phyloP scores from a whole-genome alignment of 2,329 filamentous ascomycete species.

The Phyllosticta citrichinensis region DNA sequence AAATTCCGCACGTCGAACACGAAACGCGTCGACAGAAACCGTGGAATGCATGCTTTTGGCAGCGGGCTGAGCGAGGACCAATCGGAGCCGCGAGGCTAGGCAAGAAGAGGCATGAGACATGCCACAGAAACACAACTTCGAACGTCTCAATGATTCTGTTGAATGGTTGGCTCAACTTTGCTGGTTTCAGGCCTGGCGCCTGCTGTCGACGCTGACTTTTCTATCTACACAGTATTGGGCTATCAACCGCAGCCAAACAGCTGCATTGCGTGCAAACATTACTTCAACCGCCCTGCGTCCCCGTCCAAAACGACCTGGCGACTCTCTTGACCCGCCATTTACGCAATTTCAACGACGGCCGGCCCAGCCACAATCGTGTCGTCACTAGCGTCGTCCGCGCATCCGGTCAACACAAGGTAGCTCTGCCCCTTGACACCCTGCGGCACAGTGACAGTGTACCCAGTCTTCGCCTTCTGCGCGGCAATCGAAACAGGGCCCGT shows the following conservation, averaged over 20 bases:
- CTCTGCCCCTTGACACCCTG: slow-evolving; percentile 27
- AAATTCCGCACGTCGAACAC: not conserved
- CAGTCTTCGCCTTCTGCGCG: slow-evolving; percentile 17
- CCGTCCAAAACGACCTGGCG: not conserved
- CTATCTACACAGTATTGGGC: not conserved
- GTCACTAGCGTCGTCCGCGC: slow-evolving; percentile 28
- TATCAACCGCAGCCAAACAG: not conserved
- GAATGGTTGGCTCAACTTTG: not conserved
- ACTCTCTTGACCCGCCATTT: not conserved
- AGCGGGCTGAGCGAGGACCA: not conserved
- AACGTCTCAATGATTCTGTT: not conserved
- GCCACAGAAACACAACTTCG: not conserved
- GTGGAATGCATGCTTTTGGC: not conserved
- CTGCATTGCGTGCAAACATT: too few species aligned
- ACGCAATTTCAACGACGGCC: slow-evolving; percentile 17
- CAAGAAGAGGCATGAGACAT: not conserved
- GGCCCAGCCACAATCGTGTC: slow-evolving; percentile 29
- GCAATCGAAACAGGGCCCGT: slow-evolving; percentile 25
- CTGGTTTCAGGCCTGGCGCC: not conserved
- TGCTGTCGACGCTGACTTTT: not conserved
- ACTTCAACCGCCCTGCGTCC: too few species aligned
- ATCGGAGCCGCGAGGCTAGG: not conserved
- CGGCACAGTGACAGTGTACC: slow-evolving; percentile 20
- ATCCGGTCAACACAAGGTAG: slow-evolving; percentile 32
- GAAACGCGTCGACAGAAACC: not conserved